phyloP scores from a whole-genome alignment of 495 filamentous ascomycete species.

The Niebla homalea region DNA sequence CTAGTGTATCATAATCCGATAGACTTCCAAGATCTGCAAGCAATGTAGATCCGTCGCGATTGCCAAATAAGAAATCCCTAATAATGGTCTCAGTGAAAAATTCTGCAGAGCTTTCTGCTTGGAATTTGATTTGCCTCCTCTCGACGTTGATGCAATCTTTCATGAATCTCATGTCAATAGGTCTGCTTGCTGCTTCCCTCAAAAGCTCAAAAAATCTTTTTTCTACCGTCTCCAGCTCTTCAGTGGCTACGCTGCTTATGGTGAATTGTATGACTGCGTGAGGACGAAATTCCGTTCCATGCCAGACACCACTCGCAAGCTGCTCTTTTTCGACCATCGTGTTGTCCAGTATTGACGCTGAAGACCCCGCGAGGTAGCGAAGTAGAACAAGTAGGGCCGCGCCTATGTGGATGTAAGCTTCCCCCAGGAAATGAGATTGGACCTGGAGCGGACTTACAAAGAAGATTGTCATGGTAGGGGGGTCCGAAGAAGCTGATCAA shows the following conservation, averaged over 20 bases:
- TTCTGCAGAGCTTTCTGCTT: slow-evolving; percentile 58
- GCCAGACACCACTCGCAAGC: slow-evolving; percentile 69
- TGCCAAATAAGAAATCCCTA: slow-evolving; percentile 81
- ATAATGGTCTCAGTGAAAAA: slow-evolving; percentile 74
- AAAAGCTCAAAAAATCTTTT: slow-evolving; percentile 73
- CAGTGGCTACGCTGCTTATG: slow-evolving; percentile 72
- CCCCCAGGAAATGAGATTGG: background rate
- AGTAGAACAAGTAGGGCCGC: slow-evolving; percentile 65
- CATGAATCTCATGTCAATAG: slow-evolving; percentile 80
- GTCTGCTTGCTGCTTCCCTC: slow-evolving; percentile 61
- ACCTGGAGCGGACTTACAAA: slow-evolving; percentile 27
- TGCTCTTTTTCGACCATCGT: slow-evolving; percentile 87
- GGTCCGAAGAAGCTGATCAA: slow-evolving; percentile 76
- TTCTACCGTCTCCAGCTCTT: slow-evolving; percentile 71
- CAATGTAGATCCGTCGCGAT: slow-evolving; percentile 69
- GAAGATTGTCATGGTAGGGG: slow-evolving; percentile 47
- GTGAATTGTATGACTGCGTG: slow-evolving; percentile 71
- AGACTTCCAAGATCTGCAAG: slow-evolving; percentile 48
- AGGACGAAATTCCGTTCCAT: slow-evolving; percentile 62
- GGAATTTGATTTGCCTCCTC: slow-evolving; percentile 61
- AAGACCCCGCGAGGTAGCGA: slow-evolving; percentile 80
- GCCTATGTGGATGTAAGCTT: slow-evolving; percentile 20
- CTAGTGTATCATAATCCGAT: slow-evolving; percentile 60
- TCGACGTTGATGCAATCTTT: slow-evolving; percentile 71
- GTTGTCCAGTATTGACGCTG: slow-evolving; percentile 83